Evolutionary conservation across 2,329 filamentous ascomycete genomes (phyloP).

Genomic region (Paecilomyces sp.): DNA sequence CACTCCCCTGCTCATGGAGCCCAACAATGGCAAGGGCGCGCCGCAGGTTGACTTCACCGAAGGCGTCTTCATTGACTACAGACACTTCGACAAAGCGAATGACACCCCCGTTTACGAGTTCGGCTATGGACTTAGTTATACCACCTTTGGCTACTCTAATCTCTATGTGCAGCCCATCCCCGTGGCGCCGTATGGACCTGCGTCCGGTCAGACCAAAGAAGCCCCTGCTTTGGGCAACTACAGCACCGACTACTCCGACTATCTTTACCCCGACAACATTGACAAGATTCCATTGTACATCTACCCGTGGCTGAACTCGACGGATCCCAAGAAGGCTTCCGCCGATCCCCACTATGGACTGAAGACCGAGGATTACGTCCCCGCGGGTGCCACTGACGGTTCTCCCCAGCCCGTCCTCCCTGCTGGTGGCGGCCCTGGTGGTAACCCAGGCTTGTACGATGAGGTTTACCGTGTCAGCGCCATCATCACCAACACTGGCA

Average conservation of each 20-base stretch:
- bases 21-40: constrained; percentile 50
- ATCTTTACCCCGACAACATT: constrained; percentile 50
- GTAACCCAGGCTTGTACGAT: constrained; percentile 51
- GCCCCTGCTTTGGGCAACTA: constrained; percentile 48
- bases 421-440: constrained; percentile 53
- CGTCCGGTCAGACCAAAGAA: constrained; percentile 44
- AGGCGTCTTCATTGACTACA: constrained; percentile 54
- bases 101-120: constrained; percentile 56
- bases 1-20: constrained; percentile 48
- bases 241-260: constrained; percentile 43
- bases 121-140: constrained; percentile 56
- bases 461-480: constrained; percentile 42
- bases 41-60: constrained; percentile 56
- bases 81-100: constrained; percentile 47
- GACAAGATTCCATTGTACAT: constrained; percentile 49
- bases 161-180: constrained; percentile 41
- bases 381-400: constrained; percentile 44
- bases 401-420: constrained; percentile 50
- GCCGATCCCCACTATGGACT: constrained; percentile 49
- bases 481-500: constrained; percentile 46
- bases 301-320: constrained; percentile 59
- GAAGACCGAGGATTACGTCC: constrained; percentile 43
- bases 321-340: constrained; percentile 45
- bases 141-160: constrained; percentile 55
- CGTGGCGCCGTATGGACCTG: constrained; percentile 45